A percentile compares a stretch with the other conserved stretches of the same genome.
Evolutionary conservation across 2,329 filamentous ascomycete genomes (phyloP).

Genomic region (Trichoderma asperellum): DNA sequence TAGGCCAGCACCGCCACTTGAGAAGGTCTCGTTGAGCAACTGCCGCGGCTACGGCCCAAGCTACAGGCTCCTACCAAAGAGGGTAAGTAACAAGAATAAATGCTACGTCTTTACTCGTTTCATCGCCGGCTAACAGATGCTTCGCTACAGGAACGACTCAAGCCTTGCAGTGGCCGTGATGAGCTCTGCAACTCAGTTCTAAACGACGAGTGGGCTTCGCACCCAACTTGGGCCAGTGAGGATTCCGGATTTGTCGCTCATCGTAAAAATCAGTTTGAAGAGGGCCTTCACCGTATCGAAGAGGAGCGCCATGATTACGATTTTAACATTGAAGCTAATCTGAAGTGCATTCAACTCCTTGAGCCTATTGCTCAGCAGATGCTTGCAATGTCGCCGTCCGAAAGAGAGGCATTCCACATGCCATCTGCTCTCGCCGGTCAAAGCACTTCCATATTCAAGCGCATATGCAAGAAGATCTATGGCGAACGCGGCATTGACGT

Average conservation of each 20-base stretch:
- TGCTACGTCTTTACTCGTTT: neutral
- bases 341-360: conserved; percentile 92
- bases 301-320: conserved; percentile 99
- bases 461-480: conserved; percentile 97
- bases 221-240: conserved; percentile 98
- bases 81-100: conserved; percentile 51
- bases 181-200: conserved; percentile 91
- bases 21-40: conserved; percentile 89
- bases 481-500: conserved; percentile 85
- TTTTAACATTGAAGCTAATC: conserved; percentile 94
- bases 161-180: conserved; percentile 90
- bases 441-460: conserved; percentile 95
- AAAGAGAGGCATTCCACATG: conserved; percentile 76
- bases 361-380: conserved; percentile 94
- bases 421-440: conserved; percentile 85
- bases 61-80: conserved; percentile 87
- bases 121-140: conserved; percentile 29
- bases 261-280: conserved; percentile 93
- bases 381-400: conserved; percentile 73
- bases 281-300: conserved; percentile 92
- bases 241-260: conserved; percentile 98
- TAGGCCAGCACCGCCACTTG: conserved; percentile 72
- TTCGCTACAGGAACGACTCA: conserved; percentile 70
- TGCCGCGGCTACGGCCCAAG: conserved; percentile 95
- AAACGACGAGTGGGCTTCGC: conserved; percentile 98